phyloP scores from a whole-genome alignment of 2,329 filamentous ascomycete species.

The Dendryphion nanum region DNA sequence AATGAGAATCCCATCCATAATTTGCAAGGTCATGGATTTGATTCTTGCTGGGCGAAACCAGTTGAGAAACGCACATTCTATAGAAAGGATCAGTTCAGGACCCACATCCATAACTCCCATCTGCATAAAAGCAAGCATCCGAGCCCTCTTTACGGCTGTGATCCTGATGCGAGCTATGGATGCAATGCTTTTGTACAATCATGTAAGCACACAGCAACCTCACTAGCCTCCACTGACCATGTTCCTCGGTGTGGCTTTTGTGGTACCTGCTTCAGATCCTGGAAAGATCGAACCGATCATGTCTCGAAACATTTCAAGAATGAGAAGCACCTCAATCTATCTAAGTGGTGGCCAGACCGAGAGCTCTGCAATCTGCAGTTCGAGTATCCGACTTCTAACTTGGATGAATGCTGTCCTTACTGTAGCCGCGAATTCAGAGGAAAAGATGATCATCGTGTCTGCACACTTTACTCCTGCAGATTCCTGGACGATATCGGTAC shows the following conservation, averaged over 20 bases:
- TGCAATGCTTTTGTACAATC: slow-evolving; percentile 1
- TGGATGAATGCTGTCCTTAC: background rate
- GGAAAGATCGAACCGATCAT: slow-evolving; percentile 1
- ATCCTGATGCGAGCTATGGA: background rate
- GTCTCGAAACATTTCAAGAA: slow-evolving; percentile 1
- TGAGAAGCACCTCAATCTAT: background rate
- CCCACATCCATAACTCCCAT: slow-evolving; percentile 28
- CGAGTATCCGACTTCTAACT: background rate
- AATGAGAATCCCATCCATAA: no score
- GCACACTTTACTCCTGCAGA: background rate
- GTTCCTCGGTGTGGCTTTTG: slow-evolving; percentile 2
- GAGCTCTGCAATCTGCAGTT: background rate
- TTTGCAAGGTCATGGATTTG: background rate
- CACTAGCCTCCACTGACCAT: background rate
- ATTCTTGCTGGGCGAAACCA: background rate
- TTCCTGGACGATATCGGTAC: background rate
- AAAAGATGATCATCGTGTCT: background rate
- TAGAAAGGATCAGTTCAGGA: slow-evolving; percentile 24
- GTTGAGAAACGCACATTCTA: slow-evolving; percentile 2
- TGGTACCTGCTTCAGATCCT: background rate
- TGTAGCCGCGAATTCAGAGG: background rate
- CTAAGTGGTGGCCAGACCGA: slow-evolving; percentile 2
- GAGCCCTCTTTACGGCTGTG: background rate
- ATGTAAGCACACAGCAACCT: background rate
- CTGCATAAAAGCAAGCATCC: slow-evolving; percentile 1